Base-by-base conservation (phyloP, 164 flowering plant genomes). In the Liriodendron chinense region DNA sequence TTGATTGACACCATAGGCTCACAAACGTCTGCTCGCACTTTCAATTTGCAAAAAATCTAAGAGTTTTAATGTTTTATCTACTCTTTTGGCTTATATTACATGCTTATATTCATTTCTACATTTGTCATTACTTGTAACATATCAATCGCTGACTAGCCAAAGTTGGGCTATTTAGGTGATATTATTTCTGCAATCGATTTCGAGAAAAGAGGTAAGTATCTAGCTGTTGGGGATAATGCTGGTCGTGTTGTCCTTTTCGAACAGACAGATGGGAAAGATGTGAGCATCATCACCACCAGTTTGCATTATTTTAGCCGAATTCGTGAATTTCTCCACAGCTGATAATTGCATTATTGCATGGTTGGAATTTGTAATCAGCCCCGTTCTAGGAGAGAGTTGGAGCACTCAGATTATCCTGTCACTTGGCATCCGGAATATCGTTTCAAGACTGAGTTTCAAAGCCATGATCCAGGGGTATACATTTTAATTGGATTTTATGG, bases 381-480 rank as follows among this genome's bases (percentile, higher is more conserved):
- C n/a, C 78, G 16, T 34, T 68, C 81, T 21, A 83, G 89, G 67
- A 81, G 73, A 53, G 86, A 88, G 78, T 74, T 90, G 84, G 94
- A 90, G 77, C 72, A 47, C 50, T 72, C 82, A 80, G 93, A 90
- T 86, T 78, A 74, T 73, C 23, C 57, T 18, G 12, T 62, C 49
- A 57, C n/a, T 1, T 72, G 34, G 56, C 86, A 78, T 83, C 93
- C 91, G 18, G 82, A 84, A 76, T 90, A 73, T 76, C 86, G 65
- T 12, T 91, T 87, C 76, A 92, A 86, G 83, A 88, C 93, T 5
- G 94, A 91, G 76, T 89, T 92, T 82, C 94, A 89, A 84, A 91
- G 97, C 80, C 94, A 92, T 76, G 91, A 89, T 68, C 93, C 94
- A 2, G 97, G 87, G 94, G 97, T 89, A 75, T 75, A 74, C n/a